Base-by-base conservation (phyloP, 2,329 filamentous ascomycete genomes). In the Colletotrichum sp. region DNA sequence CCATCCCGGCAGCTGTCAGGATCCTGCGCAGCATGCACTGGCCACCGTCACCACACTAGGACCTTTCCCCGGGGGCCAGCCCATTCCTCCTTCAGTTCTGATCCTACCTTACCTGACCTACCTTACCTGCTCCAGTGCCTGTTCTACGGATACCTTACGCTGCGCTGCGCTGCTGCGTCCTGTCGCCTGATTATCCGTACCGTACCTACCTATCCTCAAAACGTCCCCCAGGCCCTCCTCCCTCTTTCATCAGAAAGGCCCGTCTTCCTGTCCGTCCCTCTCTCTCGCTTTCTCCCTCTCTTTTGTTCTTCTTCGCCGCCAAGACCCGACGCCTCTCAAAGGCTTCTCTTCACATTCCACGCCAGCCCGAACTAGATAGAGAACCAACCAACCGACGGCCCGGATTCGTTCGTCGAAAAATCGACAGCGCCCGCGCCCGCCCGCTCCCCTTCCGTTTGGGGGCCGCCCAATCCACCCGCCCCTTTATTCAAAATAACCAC, bases 31-130 rank as follows among this genome's bases (percentile, higher is more conserved):
- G 66, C 34, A 58, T 68, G 71, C 59, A 74, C 71, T 74, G 71
- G 71, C 74, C 74, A 74, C 36, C 38, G 61, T 43, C 66, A 74
- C 65, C 73, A 59, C 73, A 63, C 63, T 69, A 73, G 75, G 73
- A 69, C 58, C 30, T 64, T 58, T 34, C n/a, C 67, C 61, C 73
- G 28, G 65, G 65, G 65, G 52, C 71, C 71, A 71, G 65, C 73
- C 64, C 43, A 52, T 68, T 77, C 70, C 73, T 74, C 66, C 64
- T 69, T 77, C 75, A 72, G 75, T 77, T 36, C 56, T 58, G 62
- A 73, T 70, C 48, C 59, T 69, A 73, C 64, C 66, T 38, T 38
- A 73, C 64, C 66, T 38, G 32, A 52, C 73, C 71, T 55, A 48
- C 36, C 73, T 36, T 59, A 71, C 58, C 28, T 48, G 38, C 38